Evolutionary conservation across 2,329 filamentous ascomycete genomes (phyloP).

Genomic region (Fusarium abutilonis): DNA sequence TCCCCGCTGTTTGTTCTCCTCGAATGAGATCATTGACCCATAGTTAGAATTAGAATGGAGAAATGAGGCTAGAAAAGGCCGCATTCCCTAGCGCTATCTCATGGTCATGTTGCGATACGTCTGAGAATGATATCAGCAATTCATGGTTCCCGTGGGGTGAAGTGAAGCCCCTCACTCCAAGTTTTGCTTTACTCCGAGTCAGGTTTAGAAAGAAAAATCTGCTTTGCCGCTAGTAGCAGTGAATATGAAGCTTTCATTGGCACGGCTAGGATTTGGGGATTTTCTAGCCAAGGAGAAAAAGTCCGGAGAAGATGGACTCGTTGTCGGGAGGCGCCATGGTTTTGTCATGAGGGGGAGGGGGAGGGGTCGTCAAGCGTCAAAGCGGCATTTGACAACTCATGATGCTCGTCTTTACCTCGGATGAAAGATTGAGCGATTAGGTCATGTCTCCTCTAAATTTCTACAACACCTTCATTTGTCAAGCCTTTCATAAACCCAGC

Average conservation of each 20-base stretch:
- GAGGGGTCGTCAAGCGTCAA: neutral
- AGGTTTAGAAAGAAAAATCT: conserved; percentile 1
- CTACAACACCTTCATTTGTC: no score
- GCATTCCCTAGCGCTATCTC: conserved; percentile 7
- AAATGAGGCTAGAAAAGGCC: conserved; percentile 27
- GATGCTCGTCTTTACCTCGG: neutral
- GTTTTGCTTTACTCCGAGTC: neutral
- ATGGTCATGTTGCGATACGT: neutral
- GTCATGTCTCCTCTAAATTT: neutral
- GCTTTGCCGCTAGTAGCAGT: neutral
- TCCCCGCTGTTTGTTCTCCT: conserved; percentile 2
- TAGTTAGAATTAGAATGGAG: conserved; percentile 5
- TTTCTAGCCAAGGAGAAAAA: neutral
- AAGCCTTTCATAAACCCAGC: neutral
- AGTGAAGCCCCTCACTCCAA: neutral
- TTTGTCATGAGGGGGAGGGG: conserved; percentile 6
- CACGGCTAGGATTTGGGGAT: conserved; percentile 12
- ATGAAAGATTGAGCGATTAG: neutral
- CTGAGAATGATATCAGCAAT: conserved; percentile 35
- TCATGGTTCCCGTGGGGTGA: conserved; percentile 9
- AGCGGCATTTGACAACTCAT: conserved; percentile 5
- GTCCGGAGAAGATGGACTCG: conserved; percentile 9
- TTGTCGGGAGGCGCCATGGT: neutral
- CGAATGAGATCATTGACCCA: conserved; percentile 40
- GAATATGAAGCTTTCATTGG: conserved; percentile 10